Conservation (phyloP, 805 yeast species). For the Lipomyces sp. region DNA sequence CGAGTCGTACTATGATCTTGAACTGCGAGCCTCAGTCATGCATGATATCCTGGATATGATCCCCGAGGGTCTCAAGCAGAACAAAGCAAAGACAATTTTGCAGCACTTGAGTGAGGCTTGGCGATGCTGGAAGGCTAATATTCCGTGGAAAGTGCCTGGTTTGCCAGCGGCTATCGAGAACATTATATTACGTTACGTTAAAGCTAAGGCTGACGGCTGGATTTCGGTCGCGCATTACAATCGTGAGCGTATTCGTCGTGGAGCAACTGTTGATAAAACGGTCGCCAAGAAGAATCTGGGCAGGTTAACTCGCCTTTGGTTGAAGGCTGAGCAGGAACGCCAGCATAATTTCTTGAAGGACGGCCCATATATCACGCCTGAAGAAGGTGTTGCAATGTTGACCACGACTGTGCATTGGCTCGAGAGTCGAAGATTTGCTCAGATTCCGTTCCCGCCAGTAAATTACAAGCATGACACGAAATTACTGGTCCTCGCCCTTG, state of each 20-base stretch:
- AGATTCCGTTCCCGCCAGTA: slow-evolving; percentile 92
- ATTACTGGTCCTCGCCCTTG: slow-evolving; percentile 84
- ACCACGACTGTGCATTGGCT: slow-evolving; percentile 91
- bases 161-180: slow-evolving; percentile 87
- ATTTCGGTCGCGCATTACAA: slow-evolving; percentile 89
- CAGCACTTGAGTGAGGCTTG: slow-evolving; percentile 98
- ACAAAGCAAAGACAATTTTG: slow-evolving; percentile 80
- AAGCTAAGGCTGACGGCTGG: slow-evolving; percentile 98
- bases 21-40: slow-evolving; percentile 90
- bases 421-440: slow-evolving; percentile 77
- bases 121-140: slow-evolving; percentile 99
- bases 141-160: slow-evolving; percentile 98
- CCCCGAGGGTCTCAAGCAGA: slow-evolving; percentile 90
- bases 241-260: slow-evolving; percentile 83
- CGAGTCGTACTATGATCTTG: slow-evolving; percentile 93
- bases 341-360: slow-evolving; percentile 77
- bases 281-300: slow-evolving; percentile 93
- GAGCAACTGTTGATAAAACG: slow-evolving; percentile 93
- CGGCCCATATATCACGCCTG: slow-evolving; percentile 85
- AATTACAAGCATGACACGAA: slow-evolving; percentile 94
- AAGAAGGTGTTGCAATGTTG: slow-evolving; percentile 85
- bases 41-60: slow-evolving; percentile 96
- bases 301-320: slow-evolving; percentile 87
- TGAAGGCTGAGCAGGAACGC: slow-evolving; percentile 87
- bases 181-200: slow-evolving; percentile 84